Evolutionary conservation across 495 filamentous ascomycete genomes (phyloP), one percentile per base, ranked within the genome.

Genomic region (Daldinia caldariorum): DNA sequence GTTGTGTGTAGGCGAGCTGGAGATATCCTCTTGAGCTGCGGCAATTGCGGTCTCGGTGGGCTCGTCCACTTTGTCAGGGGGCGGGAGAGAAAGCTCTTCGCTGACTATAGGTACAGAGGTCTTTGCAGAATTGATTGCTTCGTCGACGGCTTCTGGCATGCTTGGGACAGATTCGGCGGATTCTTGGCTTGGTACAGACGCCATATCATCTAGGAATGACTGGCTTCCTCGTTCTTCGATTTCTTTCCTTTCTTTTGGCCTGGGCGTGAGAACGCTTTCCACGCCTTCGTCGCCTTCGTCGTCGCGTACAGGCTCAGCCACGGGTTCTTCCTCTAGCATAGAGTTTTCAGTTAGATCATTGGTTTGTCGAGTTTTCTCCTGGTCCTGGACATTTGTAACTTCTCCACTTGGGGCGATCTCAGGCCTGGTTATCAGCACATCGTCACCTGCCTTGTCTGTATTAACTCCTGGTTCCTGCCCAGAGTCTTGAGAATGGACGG

Each of bases 221-320:
- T 69, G 67, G 59, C 58, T 69, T 39, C 66, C 66, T 50, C 61
- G 63, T 63, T 75, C 73, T 50, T 76, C 66, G 54, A 72, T 73
- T 45, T 75, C 73, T 75, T 78, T 70, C 53, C 76, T 72, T 71
- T 79, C 76, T 63, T 77, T 74, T 32, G 77, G 75, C 57, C 76
- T 78, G 29, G 39, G 32, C 39, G 64, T 43, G 37, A 22, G 43
- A 20, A 45, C 39, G 16, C 47, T 16, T 35, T 70, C 69, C 14
- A 39, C 22, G 49, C 26, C 22, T 26, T 61, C 61, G 29, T 70
- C 22, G 49, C 26, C 22, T 26, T 61, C 61, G 29, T 70, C 47
- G 8, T 70, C 60, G 49, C 32, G 14, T 58, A 51, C 16, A 56
- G 69, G 53, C 49, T 64, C 59, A 57, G 49, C 31, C 37, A 59